phyloP scores from a whole-genome alignment of 75 land plant species.

The Ceratopteris richardii region DNA sequence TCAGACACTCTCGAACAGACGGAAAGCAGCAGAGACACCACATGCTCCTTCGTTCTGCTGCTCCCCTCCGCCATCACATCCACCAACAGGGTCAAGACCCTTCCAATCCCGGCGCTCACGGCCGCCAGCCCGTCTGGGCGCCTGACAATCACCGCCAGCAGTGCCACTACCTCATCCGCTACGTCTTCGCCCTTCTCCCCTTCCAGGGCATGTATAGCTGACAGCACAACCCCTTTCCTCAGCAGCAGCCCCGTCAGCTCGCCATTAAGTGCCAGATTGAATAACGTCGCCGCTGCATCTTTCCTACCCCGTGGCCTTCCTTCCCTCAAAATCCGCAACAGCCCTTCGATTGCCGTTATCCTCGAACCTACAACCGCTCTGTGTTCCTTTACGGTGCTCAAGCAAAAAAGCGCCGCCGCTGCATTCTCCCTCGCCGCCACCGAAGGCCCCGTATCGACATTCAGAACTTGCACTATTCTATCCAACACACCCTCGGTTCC shows the following conservation, averaged over 20 bases:
- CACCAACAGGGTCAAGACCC: constrained; percentile 6
- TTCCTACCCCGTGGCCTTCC: constrained; percentile 36
- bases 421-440: constrained; percentile 24
- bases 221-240: constrained; percentile 26
- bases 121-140: constrained; percentile 8
- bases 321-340: constrained; percentile 6
- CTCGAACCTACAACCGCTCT: constrained; percentile 14
- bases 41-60: constrained; percentile 8
- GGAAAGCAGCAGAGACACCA: constrained; percentile 10
- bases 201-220: constrained; percentile 32
- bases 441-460: constrained; percentile 1
- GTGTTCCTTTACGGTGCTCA: constrained; percentile 16
- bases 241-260: constrained; percentile 22
- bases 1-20: not conserved
- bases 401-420: constrained; percentile 20
- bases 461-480: constrained; percentile 31
- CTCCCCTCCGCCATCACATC: constrained; percentile 6
- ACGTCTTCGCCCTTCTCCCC: constrained; percentile 14
- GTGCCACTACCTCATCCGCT: constrained; percentile 27
- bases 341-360: constrained; percentile 7
- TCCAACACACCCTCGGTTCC: constrained; percentile 36
- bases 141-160: constrained; percentile 14
- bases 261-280: constrained; percentile 54
- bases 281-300: constrained; percentile 71
- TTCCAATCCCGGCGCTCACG: constrained; percentile 6